Evolutionary conservation across 2,329 filamentous ascomycete species (phyloP), one percentile per base, ranked within the genome.

Genomic region (Pestalotiopsis sp.): DNA sequence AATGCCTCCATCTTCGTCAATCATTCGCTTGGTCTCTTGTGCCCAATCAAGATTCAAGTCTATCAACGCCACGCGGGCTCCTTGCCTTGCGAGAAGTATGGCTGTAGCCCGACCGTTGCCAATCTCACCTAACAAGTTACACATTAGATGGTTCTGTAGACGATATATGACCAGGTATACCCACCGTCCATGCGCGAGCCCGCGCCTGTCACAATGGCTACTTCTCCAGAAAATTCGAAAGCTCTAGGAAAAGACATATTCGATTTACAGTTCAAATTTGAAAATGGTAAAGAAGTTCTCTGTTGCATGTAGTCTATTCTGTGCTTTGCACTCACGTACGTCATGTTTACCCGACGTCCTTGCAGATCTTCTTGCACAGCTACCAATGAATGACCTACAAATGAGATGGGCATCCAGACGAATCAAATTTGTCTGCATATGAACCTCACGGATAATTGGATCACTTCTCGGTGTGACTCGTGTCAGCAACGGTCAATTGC

Each of bases 151-250:
- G 30, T 35, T 35, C 35, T 17, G 6, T 26, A 22, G 58, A 56
- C 56, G 24, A 9, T 11, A 35, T 52, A 11, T 1, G 24, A n/a
- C 4, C 6, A 14, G 44, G 4, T 26, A 6, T 17, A 40, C 72
- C 62, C 56, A 75, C 75, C 69, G 22, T 71, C 40, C 75, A 76
- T 74, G 1, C 74, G 73, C 0, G 71, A 76, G 6, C 76, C 75
- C 1, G 76, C 77, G 0, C 78, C 78, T 0, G 76, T 77, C 3
- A 78, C 75, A 26, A 79, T 73, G 38, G 76, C 77, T 5, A 79
- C 75, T 13, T 78, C 74, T 0, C 76, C 73, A 0, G 68, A 64
- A 63, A 78, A 74, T 63, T 77, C 72, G 14, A 78, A 70, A 3
- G 74, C 64, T 26, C 20, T 59, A 17, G 20, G 26, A 39, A 10